Conservation (phyloP, 83 land plant species). For the Picea engelmannii region DNA sequence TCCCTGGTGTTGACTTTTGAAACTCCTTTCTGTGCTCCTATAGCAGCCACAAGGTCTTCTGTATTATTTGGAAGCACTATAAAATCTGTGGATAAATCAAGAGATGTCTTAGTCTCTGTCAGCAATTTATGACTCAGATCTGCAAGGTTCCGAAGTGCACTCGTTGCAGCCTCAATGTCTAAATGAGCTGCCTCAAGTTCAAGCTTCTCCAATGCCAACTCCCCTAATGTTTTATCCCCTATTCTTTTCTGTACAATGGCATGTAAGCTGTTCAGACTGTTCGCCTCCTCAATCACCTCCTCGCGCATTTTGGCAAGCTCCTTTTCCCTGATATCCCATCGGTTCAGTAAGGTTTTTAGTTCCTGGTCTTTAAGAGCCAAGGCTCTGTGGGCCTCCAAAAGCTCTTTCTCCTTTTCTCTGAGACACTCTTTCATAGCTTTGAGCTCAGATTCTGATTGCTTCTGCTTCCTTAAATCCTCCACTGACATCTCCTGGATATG, state of each 20-base stretch:
- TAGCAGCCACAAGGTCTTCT: not conserved
- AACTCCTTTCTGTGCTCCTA: not conserved
- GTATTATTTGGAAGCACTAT: conserved; percentile 11
- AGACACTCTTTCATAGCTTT: conserved; percentile 44
- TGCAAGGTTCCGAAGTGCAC: conserved; percentile 53
- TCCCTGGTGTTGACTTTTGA: conserved; percentile 5
- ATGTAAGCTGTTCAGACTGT: conserved; percentile 34
- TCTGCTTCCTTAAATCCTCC: conserved; percentile 28
- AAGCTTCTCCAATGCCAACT: conserved; percentile 59
- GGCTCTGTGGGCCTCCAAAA: conserved; percentile 51
- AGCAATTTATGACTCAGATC: conserved; percentile 57
- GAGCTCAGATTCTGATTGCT: conserved; percentile 55
- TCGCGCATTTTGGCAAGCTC: conserved; percentile 47
- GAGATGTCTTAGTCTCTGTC: conserved; percentile 26
- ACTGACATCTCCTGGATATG: conserved; percentile 22
- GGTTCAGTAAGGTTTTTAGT: conserved; percentile 32
- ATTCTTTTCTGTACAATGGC: conserved; percentile 37
- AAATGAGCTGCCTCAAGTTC: conserved; percentile 60
- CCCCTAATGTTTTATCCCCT: conserved; percentile 48
- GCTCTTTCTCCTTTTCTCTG: conserved; percentile 51
- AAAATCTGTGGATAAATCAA: conserved; percentile 19
- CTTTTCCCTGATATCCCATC: conserved; percentile 56
- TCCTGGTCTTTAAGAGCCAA: conserved; percentile 68
- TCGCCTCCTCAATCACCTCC: conserved; percentile 42
- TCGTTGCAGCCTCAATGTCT: conserved; percentile 67